Evolutionary conservation across 192 early-diverging fungal genomes (phyloP), one percentile per base, ranked within the genome.

Genomic region (Rhizoclosmatium globosum): DNA sequence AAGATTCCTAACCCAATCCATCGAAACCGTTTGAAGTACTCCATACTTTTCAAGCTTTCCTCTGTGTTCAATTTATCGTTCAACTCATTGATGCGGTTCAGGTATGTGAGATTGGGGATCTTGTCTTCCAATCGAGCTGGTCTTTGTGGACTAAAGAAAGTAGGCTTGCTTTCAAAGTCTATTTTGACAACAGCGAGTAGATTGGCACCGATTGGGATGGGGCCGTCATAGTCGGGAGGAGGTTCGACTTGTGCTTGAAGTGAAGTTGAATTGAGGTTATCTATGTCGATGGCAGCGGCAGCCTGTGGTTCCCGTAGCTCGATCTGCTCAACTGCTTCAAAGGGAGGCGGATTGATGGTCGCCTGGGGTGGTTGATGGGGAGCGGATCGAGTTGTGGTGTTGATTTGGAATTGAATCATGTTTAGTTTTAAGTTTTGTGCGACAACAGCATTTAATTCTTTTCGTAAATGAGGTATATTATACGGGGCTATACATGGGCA

Each of bases 201-300:
- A 7, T 44, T 43, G 15, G 43, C 19, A n/a, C 67, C 67, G 45
- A 21, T 45, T 2, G 67, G 67, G 15, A 68, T 47, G 23, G 45
- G 42, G 21, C 67, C 67, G 6, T 68, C 67, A 23, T 68, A 68
- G 13, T 68, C 42, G 15, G 67, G 67, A 42, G 67, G 67, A 21
- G 67, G 67, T 42, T 31, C 31, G 31, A 31, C 31, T 31, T 31
- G 31, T 31, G 31, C 31, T 31, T 31, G 31, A 31, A 31, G 31
- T 31, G 31, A 31, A 31, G 31, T 31, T 31, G 31, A 31, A 31
- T 31, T 31, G 31, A 31, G 31, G 31, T 31, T 31, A 31, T 31
- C 31, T 31, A 31, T 31, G 31, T 31, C 31, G 31, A 31, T 31
- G 31, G 31, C 31, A 31, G 31, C 31, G 31, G 31, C 31, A 31